Evolutionary conservation across 306 rosid species (phyloP).

Genomic region (Lupinus albus): DNA sequence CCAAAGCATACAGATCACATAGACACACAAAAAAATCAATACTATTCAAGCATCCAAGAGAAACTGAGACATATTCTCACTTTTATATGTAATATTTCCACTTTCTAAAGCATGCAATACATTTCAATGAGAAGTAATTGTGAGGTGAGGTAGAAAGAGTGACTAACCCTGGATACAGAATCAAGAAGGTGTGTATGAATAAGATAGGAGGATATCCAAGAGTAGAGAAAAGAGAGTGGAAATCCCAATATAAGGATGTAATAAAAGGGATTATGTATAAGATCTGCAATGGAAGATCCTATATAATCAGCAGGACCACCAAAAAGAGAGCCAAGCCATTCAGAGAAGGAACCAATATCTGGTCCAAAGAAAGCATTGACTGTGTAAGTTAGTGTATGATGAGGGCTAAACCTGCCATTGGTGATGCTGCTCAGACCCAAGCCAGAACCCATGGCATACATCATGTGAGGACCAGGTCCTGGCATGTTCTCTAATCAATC

Average conservation of each 20-base stretch:
- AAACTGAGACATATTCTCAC: neutral
- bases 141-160: constrained; percentile 4
- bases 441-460: constrained; percentile 79
- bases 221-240: constrained; percentile 74
- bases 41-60: neutral
- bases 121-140: neutral
- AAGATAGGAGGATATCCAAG: constrained; percentile 59
- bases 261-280: constrained; percentile 69
- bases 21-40: neutral
- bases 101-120: neutral
- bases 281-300: constrained; percentile 54
- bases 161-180: constrained; percentile 61
- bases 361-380: constrained; percentile 90
- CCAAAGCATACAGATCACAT: neutral
- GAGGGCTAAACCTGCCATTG: constrained; percentile 74
- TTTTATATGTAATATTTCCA: neutral
- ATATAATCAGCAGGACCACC: constrained; percentile 41
- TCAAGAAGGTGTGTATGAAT: constrained; percentile 56
- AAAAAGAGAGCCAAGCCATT: constrained; percentile 64
- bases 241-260: constrained; percentile 65
- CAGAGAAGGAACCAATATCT: constrained; percentile 85
- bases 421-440: constrained; percentile 52
- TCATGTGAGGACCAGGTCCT: too few relatives aligned
- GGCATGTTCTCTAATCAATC: too few relatives aligned
- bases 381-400: constrained; percentile 71